Evolutionary conservation across 164 flowering plant species (phyloP), one percentile per base, ranked within the genome.

Genomic region (Kingdonia uniflora): DNA sequence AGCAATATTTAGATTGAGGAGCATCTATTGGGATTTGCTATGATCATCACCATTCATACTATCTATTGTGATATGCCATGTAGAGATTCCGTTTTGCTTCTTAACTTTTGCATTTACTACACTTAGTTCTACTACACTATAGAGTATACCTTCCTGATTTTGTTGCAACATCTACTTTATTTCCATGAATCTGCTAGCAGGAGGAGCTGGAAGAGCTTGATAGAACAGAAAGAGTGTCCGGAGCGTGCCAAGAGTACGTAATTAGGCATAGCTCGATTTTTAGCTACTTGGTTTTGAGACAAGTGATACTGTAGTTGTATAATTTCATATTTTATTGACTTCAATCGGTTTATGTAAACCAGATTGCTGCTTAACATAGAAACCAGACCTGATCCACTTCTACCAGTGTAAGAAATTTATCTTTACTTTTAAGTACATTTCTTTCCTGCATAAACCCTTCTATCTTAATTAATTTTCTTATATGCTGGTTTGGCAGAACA

Each of bases 181-280:
- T 48, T 33, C 42, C n/a, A 5, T 5, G 17, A 14, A n/a, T n/a
- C 6, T 41, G 2, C 43, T 11, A 53, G 19, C 80, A 89, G 95
- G 88, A 80, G 66, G 97, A 89, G 68, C 61, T 84, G 68, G 92
- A 85, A 33, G 71, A 74, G 68, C 80, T 86, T 37, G 92, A 80
- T 42, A 82, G 72, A 55, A 70, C 71, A 49, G 86, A 84, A 29
- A 74, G 58, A 13, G 92, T 89, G 10, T 81, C 92, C 14, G 68
- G 71, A 6, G 79, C 79, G 39, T 89, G 87, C 70, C 69, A 74
- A 49, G 92, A 84, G 97, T 89, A 80, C 64, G 94, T 65, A 21
- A 23, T 2, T 43, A 20, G 17, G 48, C 22, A 50, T 10, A 14
- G 15, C 39, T 49, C 11, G 29, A 19, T 49, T 10, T 42, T 42